These are phyloP conservation scores for Verticillium dahliae DNA, from an alignment of 2,329 filamentous ascomycete species.

Conservation along the genomic window DNA sequence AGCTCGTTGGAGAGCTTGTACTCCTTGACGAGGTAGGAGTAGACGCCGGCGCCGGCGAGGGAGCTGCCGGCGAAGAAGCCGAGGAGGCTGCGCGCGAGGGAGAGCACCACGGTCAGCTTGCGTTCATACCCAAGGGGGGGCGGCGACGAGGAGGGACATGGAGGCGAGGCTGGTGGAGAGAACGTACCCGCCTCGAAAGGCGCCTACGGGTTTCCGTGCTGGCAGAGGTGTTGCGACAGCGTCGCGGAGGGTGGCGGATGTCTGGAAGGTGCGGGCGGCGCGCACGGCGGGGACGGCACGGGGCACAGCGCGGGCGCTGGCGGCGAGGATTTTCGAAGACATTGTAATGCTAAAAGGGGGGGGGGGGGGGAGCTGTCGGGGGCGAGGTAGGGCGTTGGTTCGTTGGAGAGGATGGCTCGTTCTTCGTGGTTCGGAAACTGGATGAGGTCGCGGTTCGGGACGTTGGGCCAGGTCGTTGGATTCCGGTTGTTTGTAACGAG, in stretches of 20 bases:
- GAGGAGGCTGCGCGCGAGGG: conserved; percentile 56
- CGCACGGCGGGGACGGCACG: conserved; percentile 18
- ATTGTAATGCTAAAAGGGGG: conserved; percentile 26
- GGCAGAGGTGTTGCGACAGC: conserved; percentile 41
- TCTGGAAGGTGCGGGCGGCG: conserved; percentile 39
- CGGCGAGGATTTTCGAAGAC: conserved; percentile 38
- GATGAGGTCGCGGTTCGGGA: background rate
- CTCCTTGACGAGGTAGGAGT: conserved; percentile 89
- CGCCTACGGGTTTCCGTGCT: conserved; percentile 52
- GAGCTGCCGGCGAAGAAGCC: conserved; percentile 86
- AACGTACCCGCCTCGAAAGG: conserved; percentile 55
- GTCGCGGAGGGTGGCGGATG: conserved; percentile 36
- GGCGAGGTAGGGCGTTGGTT: background rate
- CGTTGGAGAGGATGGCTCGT: background rate
- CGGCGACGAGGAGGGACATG: background rate
- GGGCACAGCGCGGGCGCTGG: conserved; percentile 28
- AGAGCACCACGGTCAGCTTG: background rate
- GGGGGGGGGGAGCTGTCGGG: conserved; percentile 5
- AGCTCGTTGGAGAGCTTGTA: conserved; percentile 92
- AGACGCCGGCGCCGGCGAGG: conserved; percentile 72
- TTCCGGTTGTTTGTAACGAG: background rate
- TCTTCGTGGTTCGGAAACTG: background rate
- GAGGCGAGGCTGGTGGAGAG: background rate
- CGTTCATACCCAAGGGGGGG: background rate
- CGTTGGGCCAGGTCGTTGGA: background rate